Evolutionary conservation across 2,329 filamentous ascomycete species (phyloP), one percentile per base, ranked within the genome.

Genomic region (Calonectria pteridis): DNA sequence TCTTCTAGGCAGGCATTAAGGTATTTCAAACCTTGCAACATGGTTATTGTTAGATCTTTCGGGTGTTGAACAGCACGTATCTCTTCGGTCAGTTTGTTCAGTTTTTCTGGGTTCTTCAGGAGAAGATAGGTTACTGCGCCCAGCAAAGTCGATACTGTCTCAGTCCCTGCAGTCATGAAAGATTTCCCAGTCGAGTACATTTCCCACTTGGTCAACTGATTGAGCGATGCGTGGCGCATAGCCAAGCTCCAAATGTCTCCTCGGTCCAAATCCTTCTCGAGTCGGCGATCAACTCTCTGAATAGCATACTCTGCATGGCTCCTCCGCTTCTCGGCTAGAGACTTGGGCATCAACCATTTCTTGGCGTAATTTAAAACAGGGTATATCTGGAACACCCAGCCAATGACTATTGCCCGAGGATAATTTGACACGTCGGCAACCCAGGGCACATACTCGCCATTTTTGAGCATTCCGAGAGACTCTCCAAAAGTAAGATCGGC

Each of bases 231-330:
- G 20, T 59, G 26, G 11, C 53, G 67, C 13, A 62, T 58, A n/a
- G 46, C 55, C 23, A 69, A 46, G 26, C 67, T 69, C 53, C 67
- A 63, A 59, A 69, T 69, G 43, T 69, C 37, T 20, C 51, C 66
- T 20, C 66, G 43, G 28, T 62, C 51, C 53, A 46, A 33, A 18
- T 69, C 55, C 18, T 69, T 50, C 31, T 69, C 4, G 23, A 58
- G n/a, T 51, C 51, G 33, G 9, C 37, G 49, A 43, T 69, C 37
- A 46, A 29, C 50, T 49, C 20, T 49, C 51, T 40, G 13, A 13
- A 50, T 49, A 14, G 29, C n/a, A 14, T 49, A 58, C 33, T 29
- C 28, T 26, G 35, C 26, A 46, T 63, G 67, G 26, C 53, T 63
- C 33, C 37, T 46, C 51, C 35, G 26, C 50, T 65, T 70, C 5